These are phyloP conservation scores for Alternaria longipes DNA, from an alignment of 2,329 filamentous ascomycete genomes.

Conservation along the genomic window DNA sequence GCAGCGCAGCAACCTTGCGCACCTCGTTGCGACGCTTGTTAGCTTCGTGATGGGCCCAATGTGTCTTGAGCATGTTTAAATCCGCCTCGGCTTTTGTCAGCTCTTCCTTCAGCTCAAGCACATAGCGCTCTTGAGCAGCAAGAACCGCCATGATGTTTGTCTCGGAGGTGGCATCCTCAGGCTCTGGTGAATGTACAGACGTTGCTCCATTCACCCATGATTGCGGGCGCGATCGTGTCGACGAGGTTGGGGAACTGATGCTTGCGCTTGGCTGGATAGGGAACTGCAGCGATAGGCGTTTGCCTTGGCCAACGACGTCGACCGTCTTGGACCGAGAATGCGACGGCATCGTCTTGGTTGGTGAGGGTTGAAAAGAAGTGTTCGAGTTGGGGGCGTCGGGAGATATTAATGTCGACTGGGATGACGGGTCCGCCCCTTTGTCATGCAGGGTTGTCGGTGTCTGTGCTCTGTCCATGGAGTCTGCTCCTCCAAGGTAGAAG, in stretches of 20 bases:
- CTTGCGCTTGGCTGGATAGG: conserved; percentile 55
- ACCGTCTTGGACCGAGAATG: conserved; percentile 48
- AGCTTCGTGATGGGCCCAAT: conserved; percentile 81
- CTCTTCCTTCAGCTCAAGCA: conserved; percentile 91
- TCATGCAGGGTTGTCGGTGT: conserved; percentile 40
- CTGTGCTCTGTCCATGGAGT: conserved; percentile 44
- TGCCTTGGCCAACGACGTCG: conserved; percentile 50
- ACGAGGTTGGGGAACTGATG: conserved; percentile 42
- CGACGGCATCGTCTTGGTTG: conserved; percentile 30
- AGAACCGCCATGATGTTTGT: conserved; percentile 81
- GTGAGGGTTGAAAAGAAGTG: conserved; percentile 21
- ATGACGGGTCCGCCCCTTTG: conserved; percentile 32
- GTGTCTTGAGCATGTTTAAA: conserved; percentile 78
- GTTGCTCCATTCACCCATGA: conserved; percentile 51
- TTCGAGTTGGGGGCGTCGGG: conserved; percentile 24
- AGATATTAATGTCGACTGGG: conserved; percentile 20
- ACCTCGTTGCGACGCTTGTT: conserved; percentile 77
- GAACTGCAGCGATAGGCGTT: conserved; percentile 60
- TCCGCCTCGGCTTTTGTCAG: conserved; percentile 83
- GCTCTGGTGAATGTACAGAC: conserved; percentile 39
- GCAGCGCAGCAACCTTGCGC: conserved; percentile 63
- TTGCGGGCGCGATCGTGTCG: conserved; percentile 49
- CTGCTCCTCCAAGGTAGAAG: conserved; percentile 30
- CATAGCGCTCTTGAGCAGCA: conserved; percentile 88
- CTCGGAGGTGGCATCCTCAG: conserved; percentile 34